A percentile compares a stretch with the other conserved stretches of the same genome.
Evolutionary conservation across 2,329 filamentous ascomycete species (phyloP).

Genomic region (Phoma sp.): DNA sequence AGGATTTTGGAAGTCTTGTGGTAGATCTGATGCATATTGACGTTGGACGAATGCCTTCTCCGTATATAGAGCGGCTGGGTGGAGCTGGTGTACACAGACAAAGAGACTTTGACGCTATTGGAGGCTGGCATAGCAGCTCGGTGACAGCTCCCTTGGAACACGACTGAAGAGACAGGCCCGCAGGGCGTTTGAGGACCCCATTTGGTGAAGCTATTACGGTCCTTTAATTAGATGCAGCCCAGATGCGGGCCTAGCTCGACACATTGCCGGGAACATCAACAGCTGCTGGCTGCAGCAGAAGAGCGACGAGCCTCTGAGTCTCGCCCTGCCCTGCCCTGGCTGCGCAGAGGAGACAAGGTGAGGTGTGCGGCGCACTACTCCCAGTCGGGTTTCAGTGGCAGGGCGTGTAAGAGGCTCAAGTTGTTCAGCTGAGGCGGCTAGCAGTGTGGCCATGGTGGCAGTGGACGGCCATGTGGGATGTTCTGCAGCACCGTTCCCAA

Average conservation of each 20-base stretch:
- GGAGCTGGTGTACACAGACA: neutral
- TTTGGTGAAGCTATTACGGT: constrained; percentile 9
- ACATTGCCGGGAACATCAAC: neutral
- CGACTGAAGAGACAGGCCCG: constrained; percentile 1
- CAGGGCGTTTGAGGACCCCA: constrained; percentile 4
- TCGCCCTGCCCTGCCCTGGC: neutral
- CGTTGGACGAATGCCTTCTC: neutral
- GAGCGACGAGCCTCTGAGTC: neutral
- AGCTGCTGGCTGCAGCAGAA: constrained; percentile 1
- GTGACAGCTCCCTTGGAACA: constrained; percentile 2
- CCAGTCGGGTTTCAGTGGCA: neutral
- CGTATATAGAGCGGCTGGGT: neutral
- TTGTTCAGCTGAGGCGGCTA: neutral
- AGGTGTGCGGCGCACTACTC: constrained; percentile 5
- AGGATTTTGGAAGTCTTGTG: neutral
- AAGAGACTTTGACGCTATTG: neutral
- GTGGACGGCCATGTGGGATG: constrained; percentile 6
- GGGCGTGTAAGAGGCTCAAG: constrained; percentile 6
- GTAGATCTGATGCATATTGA: neutral
- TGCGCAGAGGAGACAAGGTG: constrained; percentile 4
- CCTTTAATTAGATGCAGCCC: constrained; percentile 19
- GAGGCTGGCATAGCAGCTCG: neutral
- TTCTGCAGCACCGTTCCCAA: constrained; percentile 1
- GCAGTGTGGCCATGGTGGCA: neutral
- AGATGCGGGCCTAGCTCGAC: constrained; percentile 2